Evolutionary conservation across 805 yeast genomes (phyloP), one percentile per base, ranked within the genome.

Genomic region (Ogataea minuta): DNA sequence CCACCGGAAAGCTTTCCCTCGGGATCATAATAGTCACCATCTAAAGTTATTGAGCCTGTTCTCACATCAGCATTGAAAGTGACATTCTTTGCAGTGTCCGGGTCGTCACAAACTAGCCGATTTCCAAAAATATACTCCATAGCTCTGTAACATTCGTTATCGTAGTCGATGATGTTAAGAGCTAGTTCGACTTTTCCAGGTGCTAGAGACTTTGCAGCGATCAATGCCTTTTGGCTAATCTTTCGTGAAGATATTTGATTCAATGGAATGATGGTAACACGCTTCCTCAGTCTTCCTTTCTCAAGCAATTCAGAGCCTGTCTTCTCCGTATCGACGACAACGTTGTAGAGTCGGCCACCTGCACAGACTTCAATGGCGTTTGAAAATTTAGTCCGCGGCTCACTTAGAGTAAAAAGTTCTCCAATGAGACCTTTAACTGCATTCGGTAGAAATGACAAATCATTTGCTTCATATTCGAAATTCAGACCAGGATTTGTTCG

Each of bases 1-100:
- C 98, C 98, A 33, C 99, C 99, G 1, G 96, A 85, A 19, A 93
- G 68, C 6, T 95, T 86, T 11, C 99, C 99, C 49, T 84, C 88
- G 0, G 99, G 99, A 57, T 93, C 99, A 63, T 90, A 93, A 9
- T 83, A 75, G 60, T 93, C 99, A 36, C 99, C 99, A 38, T 89
- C 90, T 23, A 85, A 60, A 0, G 99, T 93, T 11, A 95, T 88
- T 21, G 95, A 81, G 53, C 89, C 79, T 0, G 90, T 72, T 46
- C 87, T 72, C 11, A 91, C 79, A 39, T 77, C 74, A 0, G 91
- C 93, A 58, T 90, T 80, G 59, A 89, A 88, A 0, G 97, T 87
- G n/a, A 93, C 84, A 33, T 72, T 70, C 50, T 90, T 84, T 0
- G 99, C 98, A 0, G 95, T 80, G 11, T 84, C 82, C 0, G 96